Evolutionary conservation across 1,284 basidiomycete genomes (phyloP).

Genomic region (Ganoderma lucidum): DNA sequence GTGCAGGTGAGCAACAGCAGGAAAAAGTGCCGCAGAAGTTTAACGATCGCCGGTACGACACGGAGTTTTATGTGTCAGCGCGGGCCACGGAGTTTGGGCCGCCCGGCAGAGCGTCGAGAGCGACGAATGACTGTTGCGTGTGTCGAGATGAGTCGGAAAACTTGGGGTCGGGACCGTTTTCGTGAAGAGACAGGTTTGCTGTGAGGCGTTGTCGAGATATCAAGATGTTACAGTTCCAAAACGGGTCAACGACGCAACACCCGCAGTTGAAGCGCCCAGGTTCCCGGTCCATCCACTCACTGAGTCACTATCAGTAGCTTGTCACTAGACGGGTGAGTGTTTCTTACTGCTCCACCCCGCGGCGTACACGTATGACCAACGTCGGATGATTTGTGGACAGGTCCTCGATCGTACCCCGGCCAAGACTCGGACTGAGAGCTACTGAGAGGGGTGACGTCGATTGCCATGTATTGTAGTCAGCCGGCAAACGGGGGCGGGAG

Average conservation of each 20-base stretch:
- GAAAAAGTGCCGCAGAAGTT: neutral
- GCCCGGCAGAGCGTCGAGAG: neutral
- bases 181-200: neutral
- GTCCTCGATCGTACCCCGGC: neutral
- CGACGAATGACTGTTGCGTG: neutral
- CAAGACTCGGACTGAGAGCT: neutral
- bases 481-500: neutral
- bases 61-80: constrained; percentile 3
- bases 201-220: neutral
- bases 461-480: neutral
- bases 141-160: neutral
- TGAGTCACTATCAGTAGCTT: too few species aligned
- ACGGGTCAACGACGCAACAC: neutral
- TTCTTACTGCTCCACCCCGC: neutral
- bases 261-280: neutral
- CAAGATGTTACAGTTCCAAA: neutral
- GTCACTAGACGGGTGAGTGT: neutral
- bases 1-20: neutral
- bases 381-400: neutral
- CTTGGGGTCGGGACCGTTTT: neutral
- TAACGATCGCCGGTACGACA: neutral
- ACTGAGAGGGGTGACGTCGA: neutral
- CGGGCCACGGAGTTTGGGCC: neutral
- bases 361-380: neutral
- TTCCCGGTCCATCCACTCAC: too few species aligned